These are phyloP conservation scores for Linum lewisii DNA, from an alignment of 345 rosid genomes.

Conservation along the genomic window DNA sequence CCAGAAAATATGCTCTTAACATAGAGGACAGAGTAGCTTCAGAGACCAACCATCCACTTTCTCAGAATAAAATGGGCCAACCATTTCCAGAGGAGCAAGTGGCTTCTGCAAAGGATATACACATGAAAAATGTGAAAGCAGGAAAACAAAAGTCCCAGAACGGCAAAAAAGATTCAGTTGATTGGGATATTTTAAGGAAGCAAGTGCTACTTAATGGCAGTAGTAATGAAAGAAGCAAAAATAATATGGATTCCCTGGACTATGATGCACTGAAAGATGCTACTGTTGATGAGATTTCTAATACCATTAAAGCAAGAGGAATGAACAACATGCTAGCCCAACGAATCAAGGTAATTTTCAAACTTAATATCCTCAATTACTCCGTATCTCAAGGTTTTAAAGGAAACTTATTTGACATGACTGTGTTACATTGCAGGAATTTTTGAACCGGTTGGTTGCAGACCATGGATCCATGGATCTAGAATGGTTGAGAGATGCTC, in stretches of 20 bases:
- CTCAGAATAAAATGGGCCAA: too few relatives aligned
- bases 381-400: too few relatives aligned
- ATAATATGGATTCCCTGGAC: too few relatives aligned
- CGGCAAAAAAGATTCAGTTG: conserved; percentile 62
- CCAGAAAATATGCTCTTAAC: too few relatives aligned
- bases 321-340: conserved; percentile 87
- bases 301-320: conserved; percentile 70
- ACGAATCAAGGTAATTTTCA: conserved; percentile 72
- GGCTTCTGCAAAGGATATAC: conserved; percentile 29
- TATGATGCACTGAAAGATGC: too few relatives aligned
- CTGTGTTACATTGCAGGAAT: conserved; percentile 49
- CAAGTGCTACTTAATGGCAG: too few relatives aligned
- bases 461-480: conserved; percentile 74
- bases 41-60: too few relatives aligned
- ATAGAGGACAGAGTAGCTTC: too few relatives aligned
- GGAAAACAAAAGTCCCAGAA: too few relatives aligned
- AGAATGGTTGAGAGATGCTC: conserved; percentile 84
- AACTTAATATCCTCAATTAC: conserved; percentile 1
- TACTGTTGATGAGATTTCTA: conserved; percentile 38
- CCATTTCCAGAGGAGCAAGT: too few relatives aligned
- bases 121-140: conserved; percentile 39
- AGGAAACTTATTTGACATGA: conserved; percentile 13
- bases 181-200: conserved; percentile 76
- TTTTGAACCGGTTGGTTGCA: conserved; percentile 51
- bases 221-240: too few relatives aligned